phyloP scores from a whole-genome alignment of 176 grass and related monocot species.

The Cymbopogon citratus region DNA sequence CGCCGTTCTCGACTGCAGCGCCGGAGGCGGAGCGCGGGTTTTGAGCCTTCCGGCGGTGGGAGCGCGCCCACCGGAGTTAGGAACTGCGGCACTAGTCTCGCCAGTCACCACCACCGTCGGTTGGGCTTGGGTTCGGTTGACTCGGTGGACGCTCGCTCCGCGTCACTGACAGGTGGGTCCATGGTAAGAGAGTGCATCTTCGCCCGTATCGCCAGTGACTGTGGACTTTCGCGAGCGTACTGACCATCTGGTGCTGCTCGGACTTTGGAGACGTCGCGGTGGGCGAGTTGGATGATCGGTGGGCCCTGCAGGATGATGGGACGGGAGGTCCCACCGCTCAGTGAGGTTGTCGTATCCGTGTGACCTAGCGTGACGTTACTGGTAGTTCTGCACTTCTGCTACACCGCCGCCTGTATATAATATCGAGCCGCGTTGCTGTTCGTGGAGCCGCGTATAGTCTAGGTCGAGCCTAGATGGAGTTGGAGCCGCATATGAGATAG shows the following conservation, averaged over 20 bases:
- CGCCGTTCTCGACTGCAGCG: neutral
- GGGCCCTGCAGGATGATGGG: neutral
- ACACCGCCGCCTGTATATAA: no score
- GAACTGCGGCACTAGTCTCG: neutral
- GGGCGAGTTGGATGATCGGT: neutral
- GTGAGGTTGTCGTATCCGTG: neutral
- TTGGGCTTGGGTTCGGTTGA: neutral
- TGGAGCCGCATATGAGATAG: no score
- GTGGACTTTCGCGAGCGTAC: neutral
- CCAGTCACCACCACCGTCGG: neutral
- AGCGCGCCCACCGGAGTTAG: slow-evolving; percentile 17
- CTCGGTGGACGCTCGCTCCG: neutral
- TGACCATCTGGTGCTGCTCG: neutral
- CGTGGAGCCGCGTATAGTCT: no score
- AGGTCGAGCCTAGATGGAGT: no score
- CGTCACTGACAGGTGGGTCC: neutral
- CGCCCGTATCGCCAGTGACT: neutral
- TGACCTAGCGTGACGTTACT: no score
- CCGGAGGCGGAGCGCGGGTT: neutral
- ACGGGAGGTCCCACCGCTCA: neutral
- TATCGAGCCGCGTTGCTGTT: no score
- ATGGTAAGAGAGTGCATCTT: neutral
- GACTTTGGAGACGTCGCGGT: neutral
- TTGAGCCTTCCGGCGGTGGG: slow-evolving; percentile 11
- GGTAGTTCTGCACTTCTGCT: no score